Evolutionary conservation across 2,329 filamentous ascomycete species (phyloP).

Genomic region (Stagonosporopsis chrysanthemi): DNA sequence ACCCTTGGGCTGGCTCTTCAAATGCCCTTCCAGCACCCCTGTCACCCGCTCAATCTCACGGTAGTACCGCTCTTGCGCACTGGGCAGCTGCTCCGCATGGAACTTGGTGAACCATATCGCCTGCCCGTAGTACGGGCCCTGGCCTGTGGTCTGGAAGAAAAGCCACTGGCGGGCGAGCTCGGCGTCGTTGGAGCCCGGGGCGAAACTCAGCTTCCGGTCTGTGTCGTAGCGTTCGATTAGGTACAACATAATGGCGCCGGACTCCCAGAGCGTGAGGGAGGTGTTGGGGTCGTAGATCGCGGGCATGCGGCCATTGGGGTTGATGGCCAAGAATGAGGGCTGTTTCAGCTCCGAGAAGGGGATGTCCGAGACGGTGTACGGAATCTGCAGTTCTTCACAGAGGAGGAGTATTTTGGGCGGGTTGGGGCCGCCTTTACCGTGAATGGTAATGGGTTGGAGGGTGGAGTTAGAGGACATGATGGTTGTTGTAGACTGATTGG

Average conservation of each 20-base stretch:
- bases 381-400: slow-evolving; percentile 54
- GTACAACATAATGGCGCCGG: slow-evolving; percentile 56
- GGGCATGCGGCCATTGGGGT: slow-evolving; percentile 54
- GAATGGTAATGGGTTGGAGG: slow-evolving; percentile 34
- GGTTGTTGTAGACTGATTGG: neutral
- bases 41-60: slow-evolving; percentile 58
- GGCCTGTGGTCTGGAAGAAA: slow-evolving; percentile 53
- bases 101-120: slow-evolving; percentile 48
- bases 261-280: slow-evolving; percentile 54
- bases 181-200: slow-evolving; percentile 42
- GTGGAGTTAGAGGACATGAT: slow-evolving; percentile 17
- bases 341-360: slow-evolving; percentile 52
- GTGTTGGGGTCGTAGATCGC: slow-evolving; percentile 58
- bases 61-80: slow-evolving; percentile 57
- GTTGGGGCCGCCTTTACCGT: slow-evolving; percentile 46
- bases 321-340: slow-evolving; percentile 49
- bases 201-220: slow-evolving; percentile 49
- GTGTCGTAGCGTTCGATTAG: slow-evolving; percentile 56
- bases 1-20: slow-evolving; percentile 39
- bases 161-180: slow-evolving; percentile 56
- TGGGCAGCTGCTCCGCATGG: slow-evolving; percentile 53
- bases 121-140: slow-evolving; percentile 57
- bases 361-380: slow-evolving; percentile 49
- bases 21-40: slow-evolving; percentile 54
- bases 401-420: slow-evolving; percentile 56